Base-by-base conservation (phyloP, 225 moss, liverwort and hornwort species). In the Straminergon stramineum region DNA sequence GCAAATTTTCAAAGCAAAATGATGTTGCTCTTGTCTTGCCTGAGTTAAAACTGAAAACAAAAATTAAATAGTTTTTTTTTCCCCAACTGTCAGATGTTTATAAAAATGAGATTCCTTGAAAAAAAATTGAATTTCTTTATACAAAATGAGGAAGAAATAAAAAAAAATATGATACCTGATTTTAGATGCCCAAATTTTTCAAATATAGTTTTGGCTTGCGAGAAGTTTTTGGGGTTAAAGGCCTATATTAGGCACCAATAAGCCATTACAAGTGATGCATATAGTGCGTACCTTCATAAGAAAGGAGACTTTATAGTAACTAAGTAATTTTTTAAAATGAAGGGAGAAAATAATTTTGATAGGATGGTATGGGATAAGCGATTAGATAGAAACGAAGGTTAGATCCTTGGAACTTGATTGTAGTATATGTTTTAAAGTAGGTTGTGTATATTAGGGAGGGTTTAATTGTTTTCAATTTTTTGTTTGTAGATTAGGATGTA, bases 271-370 rank as follows among this genome's bases (percentile, higher is more conserved):
- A 21, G 4, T 21, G 12, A n/a, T 7, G 37, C 67, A 0, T 68
- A 22, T n/a, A n/a, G 1, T 22, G 13, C 1, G 0, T n/a, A n/a
- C 6, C 12, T 21, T 35, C 0, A 1, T 65, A 34, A 65, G 9
- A 18, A 66, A 1, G 10, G 2, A 69, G 12, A 69, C 7, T 21
- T 7, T 69, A n/a, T n/a, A 69, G 21, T 20, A 68, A 21, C 20
- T 37, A 32, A 17, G 9, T 26, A 32, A 37, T 19, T 37, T 37
- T 67, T 35, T 35, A 10, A 17, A 21, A 9, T 7, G 6, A 68
- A 18, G 8, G 11, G 4, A 68, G 21, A 68, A 2, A 0, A 0
- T 0, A 68, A 37, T 21, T 68, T 10, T 68, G 3, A 37, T 67
- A 67, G 11, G 11, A 6, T 37, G 6, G 17, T 68, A 0, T 0